Conservation (phyloP, 805 yeast species). For the Ogataea philodendri region DNA sequence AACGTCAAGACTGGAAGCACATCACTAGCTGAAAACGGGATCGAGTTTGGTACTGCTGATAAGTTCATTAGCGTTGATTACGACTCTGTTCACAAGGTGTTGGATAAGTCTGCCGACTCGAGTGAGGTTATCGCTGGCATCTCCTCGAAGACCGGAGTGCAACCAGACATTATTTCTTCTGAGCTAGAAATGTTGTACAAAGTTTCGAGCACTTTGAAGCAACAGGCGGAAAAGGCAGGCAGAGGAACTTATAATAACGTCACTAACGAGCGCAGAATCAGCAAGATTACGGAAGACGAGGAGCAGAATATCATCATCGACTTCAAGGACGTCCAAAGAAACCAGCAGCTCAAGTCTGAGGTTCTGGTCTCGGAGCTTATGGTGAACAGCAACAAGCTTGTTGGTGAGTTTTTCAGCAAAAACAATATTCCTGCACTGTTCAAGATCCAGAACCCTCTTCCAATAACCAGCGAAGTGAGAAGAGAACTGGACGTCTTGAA, state of each 20-base stretch:
- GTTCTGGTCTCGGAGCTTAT: slow-evolving; percentile 77
- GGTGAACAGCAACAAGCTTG: slow-evolving; percentile 72
- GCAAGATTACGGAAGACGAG: slow-evolving; percentile 13
- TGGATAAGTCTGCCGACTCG: slow-evolving; percentile 30
- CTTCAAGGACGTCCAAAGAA: slow-evolving; percentile 5
- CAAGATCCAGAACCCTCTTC: slow-evolving; percentile 31
- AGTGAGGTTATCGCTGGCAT: slow-evolving; percentile 5
- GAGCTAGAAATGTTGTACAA: slow-evolving; percentile 33
- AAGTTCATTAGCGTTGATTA: slow-evolving; percentile 61
- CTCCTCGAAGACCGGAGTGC: background rate
- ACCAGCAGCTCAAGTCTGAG: slow-evolving; percentile 46
- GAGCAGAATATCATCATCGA: slow-evolving; percentile 1
- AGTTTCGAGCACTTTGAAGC: slow-evolving; percentile 32
- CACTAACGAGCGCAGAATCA: slow-evolving; percentile 24
- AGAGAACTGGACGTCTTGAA: slow-evolving; percentile 12
- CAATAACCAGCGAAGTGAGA: slow-evolving; percentile 21
- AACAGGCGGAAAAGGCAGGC: slow-evolving; percentile 35
- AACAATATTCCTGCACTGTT: slow-evolving; percentile 54
- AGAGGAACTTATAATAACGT: slow-evolving; percentile 32
- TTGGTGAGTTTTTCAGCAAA: slow-evolving; percentile 45
- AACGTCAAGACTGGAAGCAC: slow-evolving; percentile 23
- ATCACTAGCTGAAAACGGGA: slow-evolving; percentile 25
- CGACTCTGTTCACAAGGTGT: slow-evolving; percentile 53
- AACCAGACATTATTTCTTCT: background rate
- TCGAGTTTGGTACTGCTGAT: slow-evolving; percentile 42